These are phyloP conservation scores for Chloranthus sessilifolius DNA, from an alignment of 164 flowering plant genomes.

Conservation along the genomic window DNA sequence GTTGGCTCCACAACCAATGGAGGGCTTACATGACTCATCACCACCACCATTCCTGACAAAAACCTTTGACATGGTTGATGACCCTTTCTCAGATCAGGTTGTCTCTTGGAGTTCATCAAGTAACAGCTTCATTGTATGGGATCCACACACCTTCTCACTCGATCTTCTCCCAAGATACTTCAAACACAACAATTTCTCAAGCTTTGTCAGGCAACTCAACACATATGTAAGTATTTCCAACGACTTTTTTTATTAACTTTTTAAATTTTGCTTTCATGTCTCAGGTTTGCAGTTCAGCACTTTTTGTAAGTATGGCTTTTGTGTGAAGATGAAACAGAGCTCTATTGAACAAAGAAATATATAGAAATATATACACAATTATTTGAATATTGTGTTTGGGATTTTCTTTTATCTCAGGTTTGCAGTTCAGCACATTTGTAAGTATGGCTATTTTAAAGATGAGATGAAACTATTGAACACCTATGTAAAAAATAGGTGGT, in stretches of 20 bases:
- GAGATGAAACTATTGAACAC: too few relatives aligned
- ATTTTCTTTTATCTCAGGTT: too few relatives aligned
- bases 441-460: too few relatives aligned
- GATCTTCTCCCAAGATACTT: slow-evolving; percentile 65
- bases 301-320: background rate
- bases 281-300: background rate
- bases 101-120: slow-evolving; percentile 66
- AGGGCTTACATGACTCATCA: slow-evolving; percentile 27
- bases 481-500: too few relatives aligned
- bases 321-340: background rate
- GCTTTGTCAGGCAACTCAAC: slow-evolving; percentile 84
- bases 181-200: slow-evolving; percentile 89
- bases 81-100: slow-evolving; percentile 39
- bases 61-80: slow-evolving; percentile 64
- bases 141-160: slow-evolving; percentile 51
- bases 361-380: too few relatives aligned
- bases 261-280: too few relatives aligned
- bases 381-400: too few relatives aligned
- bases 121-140: slow-evolving; percentile 79
- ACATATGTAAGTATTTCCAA: slow-evolving; percentile 57
- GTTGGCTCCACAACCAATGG: slow-evolving; percentile 46
- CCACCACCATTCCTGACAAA: slow-evolving; percentile 43
- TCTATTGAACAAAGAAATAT: too few relatives aligned
- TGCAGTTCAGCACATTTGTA: too few relatives aligned
- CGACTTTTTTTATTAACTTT: too few relatives aligned